phyloP scores from a whole-genome alignment of 805 yeast genomes.

The Clavispora fructus region DNA sequence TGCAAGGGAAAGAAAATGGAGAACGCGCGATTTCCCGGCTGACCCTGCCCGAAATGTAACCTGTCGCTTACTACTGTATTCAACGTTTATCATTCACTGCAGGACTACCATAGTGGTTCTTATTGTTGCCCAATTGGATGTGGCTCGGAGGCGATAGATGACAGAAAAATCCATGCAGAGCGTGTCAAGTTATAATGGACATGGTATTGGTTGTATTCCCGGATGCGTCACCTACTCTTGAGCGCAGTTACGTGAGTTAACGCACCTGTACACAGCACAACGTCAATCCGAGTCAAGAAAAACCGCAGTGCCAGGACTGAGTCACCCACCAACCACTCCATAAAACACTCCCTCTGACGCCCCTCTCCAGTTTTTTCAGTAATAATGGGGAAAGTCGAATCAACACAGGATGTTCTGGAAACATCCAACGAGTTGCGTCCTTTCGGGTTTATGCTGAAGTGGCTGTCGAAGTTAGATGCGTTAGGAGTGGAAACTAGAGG shows the following conservation, averaged over 20 bases:
- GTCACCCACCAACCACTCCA: background rate
- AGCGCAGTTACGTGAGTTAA: background rate
- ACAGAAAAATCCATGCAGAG: too few relatives aligned
- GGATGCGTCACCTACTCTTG: too few relatives aligned
- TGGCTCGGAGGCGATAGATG: too few relatives aligned
- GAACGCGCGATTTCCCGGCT: too few relatives aligned
- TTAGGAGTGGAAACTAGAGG: constrained; percentile 72
- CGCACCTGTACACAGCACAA: background rate
- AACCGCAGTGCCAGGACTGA: background rate
- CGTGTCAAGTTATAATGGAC: too few relatives aligned
- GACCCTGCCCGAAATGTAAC: too few relatives aligned
- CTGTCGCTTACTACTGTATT: too few relatives aligned
- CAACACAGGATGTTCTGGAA: constrained; percentile 1
- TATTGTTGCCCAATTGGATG: too few relatives aligned
- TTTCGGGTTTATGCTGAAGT: constrained; percentile 7
- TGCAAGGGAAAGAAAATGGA: too few relatives aligned
- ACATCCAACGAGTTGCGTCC: constrained; percentile 9
- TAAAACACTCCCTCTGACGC: background rate
- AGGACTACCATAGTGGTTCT: too few relatives aligned
- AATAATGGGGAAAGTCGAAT: background rate
- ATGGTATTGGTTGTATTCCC: too few relatives aligned
- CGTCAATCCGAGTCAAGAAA: background rate
- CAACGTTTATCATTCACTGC: too few relatives aligned
- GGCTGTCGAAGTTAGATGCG: constrained; percentile 36
- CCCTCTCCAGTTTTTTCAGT: background rate